A percentile compares a stretch with the other conserved stretches of the same genome.
Conservation (phyloP, 768 basidiomycete species). For the Suillus lakei region DNA sequence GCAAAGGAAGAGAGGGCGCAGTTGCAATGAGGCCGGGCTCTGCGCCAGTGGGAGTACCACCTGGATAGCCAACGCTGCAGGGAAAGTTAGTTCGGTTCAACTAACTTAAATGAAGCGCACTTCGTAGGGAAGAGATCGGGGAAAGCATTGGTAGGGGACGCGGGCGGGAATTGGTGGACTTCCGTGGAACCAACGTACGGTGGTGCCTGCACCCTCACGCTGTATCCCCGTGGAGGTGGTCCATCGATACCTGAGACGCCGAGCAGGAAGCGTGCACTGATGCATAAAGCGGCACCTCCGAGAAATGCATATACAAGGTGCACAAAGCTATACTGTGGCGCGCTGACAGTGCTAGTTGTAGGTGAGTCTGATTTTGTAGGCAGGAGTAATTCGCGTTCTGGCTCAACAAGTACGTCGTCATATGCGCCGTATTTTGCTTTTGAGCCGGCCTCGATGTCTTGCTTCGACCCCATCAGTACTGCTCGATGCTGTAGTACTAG, state of each 20-base stretch:
- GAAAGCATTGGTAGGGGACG: constrained; percentile 71
- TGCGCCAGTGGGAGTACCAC: constrained; percentile 79
- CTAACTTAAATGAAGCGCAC: constrained; percentile 16
- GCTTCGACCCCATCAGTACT: neutral
- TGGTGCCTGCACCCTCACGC: constrained; percentile 50
- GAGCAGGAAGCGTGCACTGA: constrained; percentile 53
- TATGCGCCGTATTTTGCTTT: constrained; percentile 1
- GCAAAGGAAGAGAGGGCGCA: constrained; percentile 78
- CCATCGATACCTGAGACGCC: constrained; percentile 40
- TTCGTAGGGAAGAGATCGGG: constrained; percentile 77
- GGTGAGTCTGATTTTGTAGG: neutral
- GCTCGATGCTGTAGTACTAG: neutral
- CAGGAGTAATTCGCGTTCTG: constrained; percentile 5
- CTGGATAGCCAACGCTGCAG: constrained; percentile 68
- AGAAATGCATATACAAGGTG: constrained; percentile 57
- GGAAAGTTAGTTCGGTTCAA: neutral
- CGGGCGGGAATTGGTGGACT: constrained; percentile 72
- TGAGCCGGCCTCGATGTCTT: neutral
- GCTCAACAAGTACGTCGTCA: neutral
- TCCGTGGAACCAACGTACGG: constrained; percentile 77
- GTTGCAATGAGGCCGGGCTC: constrained; percentile 75
- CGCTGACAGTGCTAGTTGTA: constrained; percentile 16
- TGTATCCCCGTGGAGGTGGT: constrained; percentile 30
- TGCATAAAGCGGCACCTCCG: constrained; percentile 55
- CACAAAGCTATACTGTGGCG: constrained; percentile 22